These are phyloP conservation scores for Bryoglossum gracile DNA, from an alignment of 495 filamentous ascomycete genomes.

Conservation along the genomic window DNA sequence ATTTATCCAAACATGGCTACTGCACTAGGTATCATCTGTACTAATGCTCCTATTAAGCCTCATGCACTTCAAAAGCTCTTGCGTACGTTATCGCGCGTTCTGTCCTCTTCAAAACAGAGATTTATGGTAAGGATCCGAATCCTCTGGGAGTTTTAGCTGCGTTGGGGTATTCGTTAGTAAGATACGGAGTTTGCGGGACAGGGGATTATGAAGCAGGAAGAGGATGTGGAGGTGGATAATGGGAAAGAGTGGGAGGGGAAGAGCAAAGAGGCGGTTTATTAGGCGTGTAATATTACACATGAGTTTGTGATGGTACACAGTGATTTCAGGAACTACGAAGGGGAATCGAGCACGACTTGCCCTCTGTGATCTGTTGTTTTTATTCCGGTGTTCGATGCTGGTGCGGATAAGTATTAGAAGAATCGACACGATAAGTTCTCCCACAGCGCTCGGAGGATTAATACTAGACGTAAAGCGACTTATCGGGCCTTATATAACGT, in stretches of 20 bases:
- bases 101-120: constrained; percentile 87
- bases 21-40: constrained; percentile 83
- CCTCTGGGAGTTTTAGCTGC: constrained; percentile 95
- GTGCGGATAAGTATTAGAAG: no score
- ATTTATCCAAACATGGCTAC: constrained; percentile 99
- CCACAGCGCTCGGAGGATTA: no score
- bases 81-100: constrained; percentile 83
- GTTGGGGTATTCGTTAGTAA: constrained; percentile 77
- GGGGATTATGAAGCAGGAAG: constrained; percentile 62
- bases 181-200: constrained; percentile 40
- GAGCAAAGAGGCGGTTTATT: constrained; percentile 69
- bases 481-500: no score
- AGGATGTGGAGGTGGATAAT: constrained; percentile 76
- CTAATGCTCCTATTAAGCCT: constrained; percentile 74
- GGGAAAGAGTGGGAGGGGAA: constrained; percentile 59
- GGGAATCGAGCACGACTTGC: no score
- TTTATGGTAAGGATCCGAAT: constrained; percentile 94
- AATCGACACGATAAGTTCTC: no score
- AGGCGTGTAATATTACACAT: constrained; percentile 71
- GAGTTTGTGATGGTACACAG: constrained; percentile 4
- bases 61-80: constrained; percentile 56
- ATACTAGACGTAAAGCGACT: no score
- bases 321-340: constrained; percentile 4
- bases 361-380: no score
- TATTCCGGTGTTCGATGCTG: no score